Evolutionary conservation across 345 rosid species (phyloP).

Genomic region (Eucalyptus decipiens): DNA sequence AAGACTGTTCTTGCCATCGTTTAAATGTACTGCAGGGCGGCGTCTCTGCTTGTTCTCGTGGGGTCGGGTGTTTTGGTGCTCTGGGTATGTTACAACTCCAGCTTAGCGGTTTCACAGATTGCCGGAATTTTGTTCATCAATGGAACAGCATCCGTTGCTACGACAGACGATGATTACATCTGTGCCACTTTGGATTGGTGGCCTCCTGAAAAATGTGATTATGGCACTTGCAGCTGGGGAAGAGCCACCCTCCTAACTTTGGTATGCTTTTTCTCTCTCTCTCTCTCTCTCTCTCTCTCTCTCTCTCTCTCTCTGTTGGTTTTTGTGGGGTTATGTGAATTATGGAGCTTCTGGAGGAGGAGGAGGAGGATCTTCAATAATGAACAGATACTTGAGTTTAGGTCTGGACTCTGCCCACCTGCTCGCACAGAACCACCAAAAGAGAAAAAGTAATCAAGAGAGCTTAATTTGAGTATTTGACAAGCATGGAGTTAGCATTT

Average conservation of each 20-base stretch:
- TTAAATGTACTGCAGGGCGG: neutral
- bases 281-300: neutral
- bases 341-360: neutral
- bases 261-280: neutral
- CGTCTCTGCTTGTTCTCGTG: neutral
- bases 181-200: slow-evolving; percentile 22
- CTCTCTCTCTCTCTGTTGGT: neutral
- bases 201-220: slow-evolving; percentile 17
- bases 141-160: neutral
- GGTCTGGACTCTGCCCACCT: neutral
- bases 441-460: neutral
- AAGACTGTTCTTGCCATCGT: neutral
- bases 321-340: neutral
- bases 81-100: neutral
- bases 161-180: slow-evolving; percentile 2
- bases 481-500: neutral
- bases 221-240: slow-evolving; percentile 14
- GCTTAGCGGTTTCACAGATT: neutral
- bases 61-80: neutral
- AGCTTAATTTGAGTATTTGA: neutral
- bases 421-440: neutral
- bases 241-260: slow-evolving; percentile 3
- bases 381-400: neutral
- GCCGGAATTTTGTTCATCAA: neutral
- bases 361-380: neutral